A percentile compares a stretch with the other conserved stretches of the same genome.
Evolutionary conservation across 768 basidiomycete genomes (phyloP).

Genomic region (Heimioporus sp.): DNA sequence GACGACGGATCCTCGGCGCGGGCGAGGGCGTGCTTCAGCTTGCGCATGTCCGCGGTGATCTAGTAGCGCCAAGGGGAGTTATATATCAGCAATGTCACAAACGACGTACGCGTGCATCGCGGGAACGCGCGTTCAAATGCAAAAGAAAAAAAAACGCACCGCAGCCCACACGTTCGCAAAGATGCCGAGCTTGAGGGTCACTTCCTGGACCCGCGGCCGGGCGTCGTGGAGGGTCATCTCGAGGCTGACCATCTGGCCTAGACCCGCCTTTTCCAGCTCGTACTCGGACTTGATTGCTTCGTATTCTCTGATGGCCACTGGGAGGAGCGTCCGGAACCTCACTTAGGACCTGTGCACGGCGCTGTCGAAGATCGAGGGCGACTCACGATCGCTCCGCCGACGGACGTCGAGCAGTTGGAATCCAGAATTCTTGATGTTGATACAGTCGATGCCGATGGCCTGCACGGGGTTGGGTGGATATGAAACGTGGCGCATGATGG

Average conservation of each 20-base stretch:
- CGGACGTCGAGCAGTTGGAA: constrained; percentile 4
- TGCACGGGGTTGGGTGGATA: neutral
- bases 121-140: too few relatives aligned
- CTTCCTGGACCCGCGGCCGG: constrained; percentile 17
- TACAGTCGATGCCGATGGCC: constrained; percentile 5
- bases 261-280: constrained; percentile 11
- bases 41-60: constrained; percentile 19
- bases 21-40: constrained; percentile 8
- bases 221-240: constrained; percentile 10
- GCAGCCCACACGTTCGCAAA: constrained; percentile 21
- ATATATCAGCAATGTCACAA: too few relatives aligned
- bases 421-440: constrained; percentile 4
- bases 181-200: constrained; percentile 15
- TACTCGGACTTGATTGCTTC: constrained; percentile 5
- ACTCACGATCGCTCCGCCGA: constrained; percentile 9
- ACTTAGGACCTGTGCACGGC: too few relatives aligned
- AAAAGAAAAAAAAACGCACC: constrained; percentile 1
- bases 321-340: too few relatives aligned
- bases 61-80: constrained; percentile 1
- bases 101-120: too few relatives aligned
- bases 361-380: neutral
- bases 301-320: constrained; percentile 12
- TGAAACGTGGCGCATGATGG: neutral
- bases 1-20: constrained; percentile 11
- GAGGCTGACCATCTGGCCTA: constrained; percentile 14